Conservation (phyloP, 805 yeast species). For the Teunomyces kruisii region DNA sequence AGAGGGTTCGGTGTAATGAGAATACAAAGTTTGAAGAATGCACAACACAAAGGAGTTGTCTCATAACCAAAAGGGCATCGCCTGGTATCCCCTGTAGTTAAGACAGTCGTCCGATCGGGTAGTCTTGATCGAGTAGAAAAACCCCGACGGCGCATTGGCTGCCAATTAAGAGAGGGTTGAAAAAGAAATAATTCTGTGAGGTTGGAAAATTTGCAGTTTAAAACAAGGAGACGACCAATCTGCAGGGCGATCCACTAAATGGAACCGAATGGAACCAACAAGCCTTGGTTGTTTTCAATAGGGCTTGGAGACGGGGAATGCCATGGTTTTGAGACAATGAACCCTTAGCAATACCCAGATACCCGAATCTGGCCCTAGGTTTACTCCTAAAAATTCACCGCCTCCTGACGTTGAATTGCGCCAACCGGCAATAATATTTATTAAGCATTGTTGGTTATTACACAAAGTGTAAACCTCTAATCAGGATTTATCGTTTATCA, state of each 20-base stretch:
- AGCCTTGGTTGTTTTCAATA: neutral
- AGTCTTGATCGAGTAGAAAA: neutral
- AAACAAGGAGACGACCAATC: conserved; percentile 4
- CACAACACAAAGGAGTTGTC: too few species aligned
- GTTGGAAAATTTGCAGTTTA: conserved; percentile 1
- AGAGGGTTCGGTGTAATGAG: too few species aligned
- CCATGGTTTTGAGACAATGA: neutral
- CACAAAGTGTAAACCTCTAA: conserved; percentile 9
- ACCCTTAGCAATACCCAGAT: neutral
- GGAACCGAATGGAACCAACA: neutral
- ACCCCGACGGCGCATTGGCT: conserved; percentile 4
- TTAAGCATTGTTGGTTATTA: conserved; percentile 5
- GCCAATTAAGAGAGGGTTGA: conserved; percentile 5
- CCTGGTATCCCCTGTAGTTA: neutral
- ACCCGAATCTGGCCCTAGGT: neutral
- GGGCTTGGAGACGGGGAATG: neutral
- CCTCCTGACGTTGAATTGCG: conserved; percentile 2
- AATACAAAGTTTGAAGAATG: too few species aligned
- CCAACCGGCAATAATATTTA: conserved; percentile 5
- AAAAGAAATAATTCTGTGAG: conserved; percentile 2
- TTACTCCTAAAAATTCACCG: neutral
- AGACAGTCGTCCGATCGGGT: neutral
- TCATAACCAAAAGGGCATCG: too few species aligned
- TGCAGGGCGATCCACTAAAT: conserved; percentile 1
- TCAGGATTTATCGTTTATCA: conserved; percentile 11